phyloP scores from a whole-genome alignment of 257 asterid species.

The Marsdenia floribunda region DNA sequence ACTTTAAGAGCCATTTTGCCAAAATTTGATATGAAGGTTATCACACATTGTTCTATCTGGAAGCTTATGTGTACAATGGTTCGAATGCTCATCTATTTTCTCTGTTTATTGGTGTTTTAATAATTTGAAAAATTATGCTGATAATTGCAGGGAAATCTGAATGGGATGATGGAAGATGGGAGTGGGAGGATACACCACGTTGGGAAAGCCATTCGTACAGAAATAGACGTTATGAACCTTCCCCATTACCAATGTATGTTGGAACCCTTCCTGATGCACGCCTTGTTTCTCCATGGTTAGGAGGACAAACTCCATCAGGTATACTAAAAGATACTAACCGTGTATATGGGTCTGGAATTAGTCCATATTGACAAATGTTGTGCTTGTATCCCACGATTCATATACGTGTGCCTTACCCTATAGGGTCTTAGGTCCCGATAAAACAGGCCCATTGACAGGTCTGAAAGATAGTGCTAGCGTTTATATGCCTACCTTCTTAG shows the following conservation, averaged over 20 bases:
- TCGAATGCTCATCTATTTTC: background rate
- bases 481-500: conserved; percentile 13
- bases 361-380: too few species aligned
- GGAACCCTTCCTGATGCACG: conserved; percentile 96
- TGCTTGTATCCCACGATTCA: too few species aligned
- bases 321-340: conserved; percentile 1
- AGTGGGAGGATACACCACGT: conserved; percentile 87
- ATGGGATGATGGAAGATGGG: conserved; percentile 98
- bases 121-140: background rate
- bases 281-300: conserved; percentile 92
- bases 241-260: conserved; percentile 73
- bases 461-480: background rate
- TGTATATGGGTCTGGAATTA: too few species aligned
- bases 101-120: background rate
- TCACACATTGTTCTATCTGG: background rate
- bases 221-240: conserved; percentile 55
- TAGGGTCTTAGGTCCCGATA: too few species aligned
- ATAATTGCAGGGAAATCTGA: conserved; percentile 65
- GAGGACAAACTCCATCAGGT: conserved; percentile 76
- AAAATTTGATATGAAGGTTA: background rate
- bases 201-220: conserved; percentile 49
- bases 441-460: too few species aligned
- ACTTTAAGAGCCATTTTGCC: background rate
- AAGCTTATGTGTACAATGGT: background rate
- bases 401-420: too few species aligned